Evolutionary conservation across 1,139 yeast species (phyloP).

Genomic region (Hansenula sp.): DNA sequence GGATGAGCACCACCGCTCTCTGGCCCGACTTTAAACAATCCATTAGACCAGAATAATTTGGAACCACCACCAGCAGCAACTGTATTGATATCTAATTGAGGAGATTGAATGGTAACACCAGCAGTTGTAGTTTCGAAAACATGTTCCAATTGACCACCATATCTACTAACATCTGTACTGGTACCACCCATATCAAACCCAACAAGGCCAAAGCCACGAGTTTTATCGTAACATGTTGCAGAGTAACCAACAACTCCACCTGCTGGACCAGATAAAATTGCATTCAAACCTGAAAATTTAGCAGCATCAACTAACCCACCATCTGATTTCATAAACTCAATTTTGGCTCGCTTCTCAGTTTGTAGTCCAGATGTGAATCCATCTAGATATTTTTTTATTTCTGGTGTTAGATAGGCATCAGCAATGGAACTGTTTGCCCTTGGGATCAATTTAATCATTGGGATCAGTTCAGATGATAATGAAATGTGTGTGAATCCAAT

Average conservation of each 20-base stretch:
- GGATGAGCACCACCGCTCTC: constrained; percentile 62
- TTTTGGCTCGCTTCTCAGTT: constrained; percentile 31
- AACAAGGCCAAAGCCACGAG: constrained; percentile 40
- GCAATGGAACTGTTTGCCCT: constrained; percentile 73
- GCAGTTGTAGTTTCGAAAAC: constrained; percentile 55
- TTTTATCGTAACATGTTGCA: constrained; percentile 43
- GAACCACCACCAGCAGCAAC: constrained; percentile 66
- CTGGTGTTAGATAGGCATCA: constrained; percentile 77
- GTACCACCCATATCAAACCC: constrained; percentile 67
- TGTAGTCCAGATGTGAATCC: constrained; percentile 60
- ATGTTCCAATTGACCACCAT: constrained; percentile 45
- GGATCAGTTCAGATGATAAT: constrained; percentile 60
- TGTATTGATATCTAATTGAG: constrained; percentile 54
- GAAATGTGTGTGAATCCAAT: constrained; percentile 64
- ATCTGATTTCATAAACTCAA: constrained; percentile 59
- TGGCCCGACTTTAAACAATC: constrained; percentile 55
- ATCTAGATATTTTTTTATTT: constrained; percentile 55
- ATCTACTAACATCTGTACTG: constrained; percentile 54
- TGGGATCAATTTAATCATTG: constrained; percentile 70
- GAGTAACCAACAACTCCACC: constrained; percentile 62
- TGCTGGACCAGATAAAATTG: constrained; percentile 59
- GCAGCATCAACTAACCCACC: constrained; percentile 52
- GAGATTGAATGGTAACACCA: constrained; percentile 53
- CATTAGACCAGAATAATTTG: constrained; percentile 47
- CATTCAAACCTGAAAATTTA: constrained; percentile 47